A percentile compares a stretch with the other conserved stretches of the same genome.
phyloP scores from a whole-genome alignment of 495 filamentous ascomycete genomes.

The Extremus antarcticus region DNA sequence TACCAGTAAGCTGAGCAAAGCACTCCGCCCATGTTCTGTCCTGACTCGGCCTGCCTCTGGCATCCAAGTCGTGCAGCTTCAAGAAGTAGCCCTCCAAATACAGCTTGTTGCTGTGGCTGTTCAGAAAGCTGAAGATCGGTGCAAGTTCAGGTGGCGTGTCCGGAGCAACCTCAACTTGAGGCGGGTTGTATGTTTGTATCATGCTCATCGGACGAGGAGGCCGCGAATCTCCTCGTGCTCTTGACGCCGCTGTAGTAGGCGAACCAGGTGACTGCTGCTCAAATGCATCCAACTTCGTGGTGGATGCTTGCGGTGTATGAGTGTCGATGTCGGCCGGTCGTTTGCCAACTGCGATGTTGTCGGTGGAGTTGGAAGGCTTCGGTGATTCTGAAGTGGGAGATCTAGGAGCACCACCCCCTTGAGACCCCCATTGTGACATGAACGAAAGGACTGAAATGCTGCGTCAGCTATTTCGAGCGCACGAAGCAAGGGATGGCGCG shows the following conservation, averaged over 20 bases:
- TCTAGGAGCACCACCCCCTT: constrained; percentile 28
- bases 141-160: constrained; percentile 87
- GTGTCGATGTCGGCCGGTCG: constrained; percentile 8
- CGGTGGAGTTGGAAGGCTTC: constrained; percentile 2
- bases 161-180: constrained; percentile 67
- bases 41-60: constrained; percentile 69
- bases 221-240: constrained; percentile 15
- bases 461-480: constrained; percentile 6
- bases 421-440: constrained; percentile 52
- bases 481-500: neutral
- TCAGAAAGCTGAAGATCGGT: constrained; percentile 87
- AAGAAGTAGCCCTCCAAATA: constrained; percentile 97
- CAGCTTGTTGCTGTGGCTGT: constrained; percentile 89
- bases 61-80: constrained; percentile 88
- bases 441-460: constrained; percentile 47
- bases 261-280: constrained; percentile 15
- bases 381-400: constrained; percentile 25
- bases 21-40: constrained; percentile 94
- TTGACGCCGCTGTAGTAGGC: constrained; percentile 7
- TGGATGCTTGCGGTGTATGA: constrained; percentile 11
- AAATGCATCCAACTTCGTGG: constrained; percentile 17
- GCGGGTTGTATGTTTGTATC: constrained; percentile 75
- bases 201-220: constrained; percentile 45
- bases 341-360: neutral
- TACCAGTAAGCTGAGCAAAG: constrained; percentile 92